Base-by-base conservation (phyloP, 441 rosid genomes). In the Lagerstroemia fauriei region DNA sequence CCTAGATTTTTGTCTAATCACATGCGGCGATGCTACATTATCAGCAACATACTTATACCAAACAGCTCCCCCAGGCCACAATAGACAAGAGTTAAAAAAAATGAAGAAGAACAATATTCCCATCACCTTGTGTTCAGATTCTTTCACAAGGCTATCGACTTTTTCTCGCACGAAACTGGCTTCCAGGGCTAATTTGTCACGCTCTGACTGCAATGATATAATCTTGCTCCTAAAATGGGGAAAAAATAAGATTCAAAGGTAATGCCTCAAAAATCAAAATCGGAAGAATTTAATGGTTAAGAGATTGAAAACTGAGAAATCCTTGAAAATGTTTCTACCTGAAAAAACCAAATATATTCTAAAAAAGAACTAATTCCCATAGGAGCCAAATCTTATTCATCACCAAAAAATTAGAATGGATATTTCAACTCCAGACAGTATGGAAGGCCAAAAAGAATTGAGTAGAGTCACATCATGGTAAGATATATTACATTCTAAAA, bases 121-220 rank as follows among this genome's bases (percentile, higher is more conserved):
- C 25, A 50, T 38, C 81, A 97, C 99, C 96, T 92, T 95, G 80
- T 83, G 96, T 74, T 92, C 98, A 80, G 89, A 91, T 85, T 93
- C 97, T 89, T 92, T 92, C 94, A 88, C 84, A 80, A 89, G 89
- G 85, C 92, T 84, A 41, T 92, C 96, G 69, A 92, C 93, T 82
- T 93, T 93, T 77, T 94, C 99, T 83, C 90, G 90, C 2, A 94
- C 89, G 88, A 94, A 94, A 80, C 87, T 91, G 32, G 94, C 90
- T 86, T 95, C 95, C 77, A 94, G 80, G 65, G 91, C 91, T 85
- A 93, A 82, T 89, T 91, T 97, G 85, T 95, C 98, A 73, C 96
- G 91, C 84, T 95, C 98, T 51, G 97, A 89, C 85, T 93, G 88
- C 78, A 93, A 61, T 31, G 85, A 83, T 83, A 92, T 88, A 81